Evolutionary conservation across 208 protist genomes (phyloP).

Genomic region (Trichomonas gallinae): DNA sequence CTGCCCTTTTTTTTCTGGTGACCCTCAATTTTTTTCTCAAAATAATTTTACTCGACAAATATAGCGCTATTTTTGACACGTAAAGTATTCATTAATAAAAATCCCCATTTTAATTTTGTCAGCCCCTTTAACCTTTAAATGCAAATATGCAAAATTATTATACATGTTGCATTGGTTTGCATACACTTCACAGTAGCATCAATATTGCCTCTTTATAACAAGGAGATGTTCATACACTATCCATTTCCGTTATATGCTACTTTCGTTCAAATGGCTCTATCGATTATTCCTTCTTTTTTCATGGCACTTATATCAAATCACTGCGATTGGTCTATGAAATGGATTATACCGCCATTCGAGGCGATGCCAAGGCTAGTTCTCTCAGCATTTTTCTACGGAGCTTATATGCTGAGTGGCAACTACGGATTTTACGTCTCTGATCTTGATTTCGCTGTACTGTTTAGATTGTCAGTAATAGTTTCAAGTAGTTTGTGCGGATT

Average conservation of each 20-base stretch:
- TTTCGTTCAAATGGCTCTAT: slow-evolving; percentile 1
- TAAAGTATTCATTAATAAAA: too few species aligned
- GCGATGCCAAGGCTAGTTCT: neutral
- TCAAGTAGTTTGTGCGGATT: neutral
- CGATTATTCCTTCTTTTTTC: neutral
- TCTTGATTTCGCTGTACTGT: neutral
- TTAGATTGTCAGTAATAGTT: neutral
- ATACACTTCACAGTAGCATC: neutral
- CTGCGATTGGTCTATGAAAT: neutral
- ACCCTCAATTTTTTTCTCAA: too few species aligned
- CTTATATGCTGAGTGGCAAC: neutral
- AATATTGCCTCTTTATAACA: neutral
- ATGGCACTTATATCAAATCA: neutral
- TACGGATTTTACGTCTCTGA: neutral
- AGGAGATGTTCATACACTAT: neutral
- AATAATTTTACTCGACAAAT: too few species aligned
- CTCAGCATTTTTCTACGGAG: neutral
- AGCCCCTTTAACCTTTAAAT: too few species aligned
- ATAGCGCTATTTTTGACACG: too few species aligned
- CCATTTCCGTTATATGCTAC: neutral
- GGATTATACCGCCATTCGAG: neutral
- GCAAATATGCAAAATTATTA: neutral
- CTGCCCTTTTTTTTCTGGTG: too few species aligned
- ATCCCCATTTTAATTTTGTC: too few species aligned
- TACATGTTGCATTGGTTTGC: neutral